Evolutionary conservation across 2,329 filamentous ascomycete species (phyloP).

Genomic region (Shiraia bambusicola): DNA sequence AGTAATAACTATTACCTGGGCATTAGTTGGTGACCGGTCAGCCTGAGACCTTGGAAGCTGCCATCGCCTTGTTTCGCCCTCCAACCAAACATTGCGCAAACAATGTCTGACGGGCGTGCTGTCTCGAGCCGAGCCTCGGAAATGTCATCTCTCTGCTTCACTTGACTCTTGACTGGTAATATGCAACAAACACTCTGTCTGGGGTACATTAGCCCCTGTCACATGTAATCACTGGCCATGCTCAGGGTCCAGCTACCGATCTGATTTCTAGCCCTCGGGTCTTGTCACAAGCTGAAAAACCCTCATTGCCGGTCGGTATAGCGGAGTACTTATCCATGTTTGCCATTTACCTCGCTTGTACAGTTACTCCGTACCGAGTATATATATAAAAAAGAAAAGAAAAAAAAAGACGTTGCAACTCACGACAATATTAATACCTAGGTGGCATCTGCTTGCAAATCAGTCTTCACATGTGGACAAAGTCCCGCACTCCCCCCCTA

Average conservation of each 20-base stretch:
- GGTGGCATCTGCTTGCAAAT: conserved; percentile 1
- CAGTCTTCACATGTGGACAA: not conserved
- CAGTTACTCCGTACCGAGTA: no score
- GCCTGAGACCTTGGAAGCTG: not conserved
- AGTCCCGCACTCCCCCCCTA: conserved; percentile 6
- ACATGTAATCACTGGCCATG: conserved; percentile 23
- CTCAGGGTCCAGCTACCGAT: conserved; percentile 33
- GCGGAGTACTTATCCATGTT: conserved; percentile 5
- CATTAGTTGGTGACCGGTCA: no score
- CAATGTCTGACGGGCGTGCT: not conserved
- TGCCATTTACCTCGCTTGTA: no score
- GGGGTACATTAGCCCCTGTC: conserved; percentile 39
- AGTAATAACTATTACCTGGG: no score
- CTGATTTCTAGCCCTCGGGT: conserved; percentile 30
- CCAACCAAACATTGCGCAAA: not conserved
- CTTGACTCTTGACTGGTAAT: no score
- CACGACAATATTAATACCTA: no score
- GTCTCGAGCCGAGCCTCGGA: no score
- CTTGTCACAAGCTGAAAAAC: conserved; percentile 10
- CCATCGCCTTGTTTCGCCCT: no score
- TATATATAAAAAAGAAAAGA: no score
- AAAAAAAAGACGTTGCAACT: no score
- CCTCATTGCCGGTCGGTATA: conserved; percentile 3
- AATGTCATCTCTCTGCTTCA: conserved; percentile 2
- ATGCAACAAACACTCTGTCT: conserved; percentile 35